These are phyloP conservation scores for Ottelia alismoides DNA, from an alignment of 106 monocot genomes.

Conservation along the genomic window DNA sequence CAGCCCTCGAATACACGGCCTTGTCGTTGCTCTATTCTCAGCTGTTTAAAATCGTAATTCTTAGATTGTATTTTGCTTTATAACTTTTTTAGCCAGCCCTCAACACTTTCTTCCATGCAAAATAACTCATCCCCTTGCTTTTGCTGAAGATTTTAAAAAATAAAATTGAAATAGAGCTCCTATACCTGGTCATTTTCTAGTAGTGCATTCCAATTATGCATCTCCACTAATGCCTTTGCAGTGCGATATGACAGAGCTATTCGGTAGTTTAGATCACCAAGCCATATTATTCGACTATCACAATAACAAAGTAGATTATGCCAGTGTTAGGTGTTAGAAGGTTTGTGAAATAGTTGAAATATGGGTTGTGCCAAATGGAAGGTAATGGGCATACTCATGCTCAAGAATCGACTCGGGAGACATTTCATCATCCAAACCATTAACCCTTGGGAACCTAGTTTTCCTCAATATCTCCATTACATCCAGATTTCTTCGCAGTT, in stretches of 20 bases:
- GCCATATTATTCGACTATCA: constrained; percentile 15
- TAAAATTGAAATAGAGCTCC: too few species aligned
- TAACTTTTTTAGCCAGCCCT: too few species aligned
- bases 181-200: constrained; percentile 33
- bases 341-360: not conserved
- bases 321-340: constrained; percentile 27
- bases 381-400: constrained; percentile 39
- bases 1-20: constrained; percentile 55
- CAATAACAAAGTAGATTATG: constrained; percentile 57
- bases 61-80: not conserved
- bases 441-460: constrained; percentile 51
- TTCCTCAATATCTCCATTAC: constrained; percentile 69
- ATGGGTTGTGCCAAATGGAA: not conserved
- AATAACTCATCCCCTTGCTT: too few species aligned
- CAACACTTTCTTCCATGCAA: too few species aligned
- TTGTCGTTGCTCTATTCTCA: constrained; percentile 15
- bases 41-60: constrained; percentile 6
- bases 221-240: constrained; percentile 6
- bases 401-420: constrained; percentile 63
- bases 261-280: constrained; percentile 33
- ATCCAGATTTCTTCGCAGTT: constrained; percentile 71
- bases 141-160: too few species aligned
- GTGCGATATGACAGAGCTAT: constrained; percentile 15
- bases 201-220: constrained; percentile 20
- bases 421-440: constrained; percentile 28